Conservation (phyloP, 1,139 yeast species). For the Candida tropicalis region DNA sequence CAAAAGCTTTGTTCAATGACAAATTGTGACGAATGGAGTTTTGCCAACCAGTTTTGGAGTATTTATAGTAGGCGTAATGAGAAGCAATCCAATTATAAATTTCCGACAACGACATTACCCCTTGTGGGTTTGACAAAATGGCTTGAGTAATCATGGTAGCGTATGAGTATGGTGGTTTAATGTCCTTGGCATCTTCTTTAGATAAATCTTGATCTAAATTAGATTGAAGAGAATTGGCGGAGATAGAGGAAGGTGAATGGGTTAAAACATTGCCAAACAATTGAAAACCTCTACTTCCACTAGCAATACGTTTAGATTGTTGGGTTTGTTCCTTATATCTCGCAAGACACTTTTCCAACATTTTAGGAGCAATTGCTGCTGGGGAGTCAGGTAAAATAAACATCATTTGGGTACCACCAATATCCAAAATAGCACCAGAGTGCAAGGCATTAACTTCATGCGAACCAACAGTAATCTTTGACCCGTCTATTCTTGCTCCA, state of each 20-base stretch:
- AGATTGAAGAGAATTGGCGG: constrained; percentile 47
- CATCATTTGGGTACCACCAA: constrained; percentile 99
- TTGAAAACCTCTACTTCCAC: constrained; percentile 48
- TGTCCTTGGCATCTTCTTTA: constrained; percentile 86
- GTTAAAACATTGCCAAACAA: constrained; percentile 50
- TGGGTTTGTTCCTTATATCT: constrained; percentile 29
- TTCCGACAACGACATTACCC: constrained; percentile 85
- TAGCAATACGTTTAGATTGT: constrained; percentile 6
- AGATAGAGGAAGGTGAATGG: constrained; percentile 43
- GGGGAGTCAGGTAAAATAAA: constrained; percentile 90
- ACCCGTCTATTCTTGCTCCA: constrained; percentile 87
- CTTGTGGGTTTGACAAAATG: constrained; percentile 82
- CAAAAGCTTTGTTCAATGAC: constrained; percentile 65
- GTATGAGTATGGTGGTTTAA: constrained; percentile 95
- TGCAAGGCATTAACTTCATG: constrained; percentile 57
- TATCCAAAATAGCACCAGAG: constrained; percentile 87
- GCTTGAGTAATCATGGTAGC: constrained; percentile 99
- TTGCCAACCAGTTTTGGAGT: constrained; percentile 88
- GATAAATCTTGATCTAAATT: constrained; percentile 71
- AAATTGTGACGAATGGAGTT: constrained; percentile 63
- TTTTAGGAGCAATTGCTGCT: constrained; percentile 61
- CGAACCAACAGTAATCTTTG: constrained; percentile 54
- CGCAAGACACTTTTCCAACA: constrained; percentile 43
- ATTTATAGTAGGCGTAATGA: constrained; percentile 89
- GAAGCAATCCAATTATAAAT: constrained; percentile 88